Base-by-base conservation (phyloP, 2,329 filamentous ascomycete genomes). In the Colletotrichum acutatum region DNA sequence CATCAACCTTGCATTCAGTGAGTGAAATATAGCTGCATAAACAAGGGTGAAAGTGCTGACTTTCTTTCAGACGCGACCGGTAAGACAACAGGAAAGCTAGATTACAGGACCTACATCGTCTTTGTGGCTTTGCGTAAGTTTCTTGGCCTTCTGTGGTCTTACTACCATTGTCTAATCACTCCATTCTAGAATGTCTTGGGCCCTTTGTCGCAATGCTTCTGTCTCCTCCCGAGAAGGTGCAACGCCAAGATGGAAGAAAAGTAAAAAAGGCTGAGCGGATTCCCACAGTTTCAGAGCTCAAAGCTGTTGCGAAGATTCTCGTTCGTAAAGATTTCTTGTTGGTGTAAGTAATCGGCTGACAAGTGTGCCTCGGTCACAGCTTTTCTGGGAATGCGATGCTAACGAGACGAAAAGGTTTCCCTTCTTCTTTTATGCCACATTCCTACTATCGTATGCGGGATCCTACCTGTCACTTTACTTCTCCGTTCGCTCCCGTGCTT, bases 401-500 rank as follows among this genome's bases (percentile, higher is more conserved):
- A n/a, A 61, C 5, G 1, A 32, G 52, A 37, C 7, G 9, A 7
- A 6, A 32, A 72, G 70, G 2, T 69, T 68, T 1, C 70, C 54
- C 5, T 66, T 67, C 22, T 68, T 71, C 54, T 69, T 72, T n/a
- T 69, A 72, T 56, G 67, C 58, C 11, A 74, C 65, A 16, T 66
- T 71, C 49, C 56, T 68, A 11, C 75, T 77, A 0, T 76, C 75
- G 4, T 78, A 78, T 54, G 75, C 74, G 16, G 74, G 77, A 5
- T 76, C 75, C 0, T 77, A 75, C 70, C 26, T 77, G n/a, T 74
- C 76, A 0, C 61, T 77, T 2, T 77, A 76, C 66, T 77, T 76
- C 49, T 73, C 72, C n/a, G 76, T 77, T 4, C 66, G 74, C 4
- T 66, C 75, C 12, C 72, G 75, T 12, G 76, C 75, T 7, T 63